Evolutionary conservation across 2,329 filamentous ascomycete species (phyloP).

Genomic region (Colletotrichum endophyticum): DNA sequence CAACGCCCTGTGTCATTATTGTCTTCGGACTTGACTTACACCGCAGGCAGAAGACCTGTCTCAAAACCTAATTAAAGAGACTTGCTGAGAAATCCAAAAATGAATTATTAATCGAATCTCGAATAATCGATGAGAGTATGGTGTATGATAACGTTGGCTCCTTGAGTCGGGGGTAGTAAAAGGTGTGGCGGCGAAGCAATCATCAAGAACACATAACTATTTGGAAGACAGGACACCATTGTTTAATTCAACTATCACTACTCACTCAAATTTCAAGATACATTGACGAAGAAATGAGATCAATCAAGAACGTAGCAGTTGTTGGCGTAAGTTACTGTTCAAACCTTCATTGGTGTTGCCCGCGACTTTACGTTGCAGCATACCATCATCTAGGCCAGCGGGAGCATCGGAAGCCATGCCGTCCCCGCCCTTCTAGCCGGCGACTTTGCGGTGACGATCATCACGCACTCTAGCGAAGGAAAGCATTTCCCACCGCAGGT

Average conservation of each 20-base stretch:
- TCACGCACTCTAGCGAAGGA: not conserved
- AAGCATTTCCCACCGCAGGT: not conserved
- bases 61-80: not conserved
- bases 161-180: not conserved
- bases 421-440: not conserved
- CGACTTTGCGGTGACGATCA: not conserved
- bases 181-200: rapidly evolving
- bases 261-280: not conserved
- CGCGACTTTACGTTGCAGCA: no score
- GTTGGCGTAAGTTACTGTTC: not conserved
- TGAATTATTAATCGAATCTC: rapidly evolving
- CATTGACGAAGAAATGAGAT: not conserved
- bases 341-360: rapidly evolving
- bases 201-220: rapidly evolving
- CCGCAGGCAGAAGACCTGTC: rapidly evolving
- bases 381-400: not conserved
- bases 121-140: rapidly evolving
- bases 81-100: not conserved
- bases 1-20: not conserved
- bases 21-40: not conserved
- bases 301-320: not conserved
- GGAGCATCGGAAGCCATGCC: not conserved
- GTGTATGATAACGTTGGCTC: not conserved
- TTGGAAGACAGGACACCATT: not conserved
- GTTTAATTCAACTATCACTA: rapidly evolving